phyloP scores from a whole-genome alignment of 805 yeast genomes.

The Blastobotrys parvus region DNA sequence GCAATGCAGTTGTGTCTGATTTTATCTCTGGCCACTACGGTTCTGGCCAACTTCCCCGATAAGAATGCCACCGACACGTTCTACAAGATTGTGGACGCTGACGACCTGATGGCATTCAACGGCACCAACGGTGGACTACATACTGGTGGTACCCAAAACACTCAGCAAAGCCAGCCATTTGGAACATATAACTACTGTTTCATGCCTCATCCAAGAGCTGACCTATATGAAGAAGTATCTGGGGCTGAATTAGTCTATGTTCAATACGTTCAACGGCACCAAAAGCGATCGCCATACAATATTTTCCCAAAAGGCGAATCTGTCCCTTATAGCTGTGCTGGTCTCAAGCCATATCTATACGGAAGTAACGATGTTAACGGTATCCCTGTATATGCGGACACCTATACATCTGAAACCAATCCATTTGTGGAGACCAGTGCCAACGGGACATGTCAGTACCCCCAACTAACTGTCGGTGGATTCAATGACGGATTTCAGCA shows the following conservation, averaged over 20 bases:
- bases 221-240: slow-evolving; percentile 20
- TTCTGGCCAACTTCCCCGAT: background rate
- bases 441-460: slow-evolving; percentile 32
- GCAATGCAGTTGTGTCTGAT: no score
- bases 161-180: background rate
- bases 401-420: slow-evolving; percentile 23
- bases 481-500: slow-evolving; percentile 33
- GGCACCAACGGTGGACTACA: background rate
- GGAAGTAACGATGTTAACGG: slow-evolving; percentile 20
- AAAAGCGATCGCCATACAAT: slow-evolving; percentile 38
- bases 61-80: background rate
- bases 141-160: background rate
- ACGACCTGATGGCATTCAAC: background rate
- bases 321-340: slow-evolving; percentile 13
- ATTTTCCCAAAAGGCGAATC: slow-evolving; percentile 27
- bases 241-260: slow-evolving; percentile 27
- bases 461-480: slow-evolving; percentile 36
- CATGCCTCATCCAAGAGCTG: slow-evolving; percentile 37
- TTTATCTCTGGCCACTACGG: background rate
- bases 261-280: slow-evolving; percentile 38
- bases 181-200: slow-evolving; percentile 37
- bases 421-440: slow-evolving; percentile 24
- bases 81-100: background rate
- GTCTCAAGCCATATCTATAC: background rate
- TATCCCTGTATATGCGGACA: slow-evolving; percentile 14